Evolutionary conservation across 169 alveolate species (phyloP).

Genomic region (Plasmodium sp.): DNA sequence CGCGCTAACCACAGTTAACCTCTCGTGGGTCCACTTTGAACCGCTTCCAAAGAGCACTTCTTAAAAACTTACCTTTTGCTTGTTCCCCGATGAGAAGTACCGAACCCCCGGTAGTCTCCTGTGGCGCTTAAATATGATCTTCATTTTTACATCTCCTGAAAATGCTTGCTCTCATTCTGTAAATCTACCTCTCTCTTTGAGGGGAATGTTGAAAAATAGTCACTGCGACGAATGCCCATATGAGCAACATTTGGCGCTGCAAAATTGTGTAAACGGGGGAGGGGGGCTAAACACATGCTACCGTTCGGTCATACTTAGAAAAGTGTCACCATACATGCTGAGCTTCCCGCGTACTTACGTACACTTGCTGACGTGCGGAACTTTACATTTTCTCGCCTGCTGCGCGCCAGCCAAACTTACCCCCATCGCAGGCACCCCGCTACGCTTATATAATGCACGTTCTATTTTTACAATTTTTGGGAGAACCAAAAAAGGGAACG

Average conservation of each 20-base stretch:
- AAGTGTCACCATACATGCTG: neutral
- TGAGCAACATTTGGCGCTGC: neutral
- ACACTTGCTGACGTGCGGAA: neutral
- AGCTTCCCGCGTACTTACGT: neutral
- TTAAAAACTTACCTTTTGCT: conserved; percentile 25
- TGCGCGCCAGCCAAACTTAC: neutral
- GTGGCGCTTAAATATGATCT: conserved; percentile 4
- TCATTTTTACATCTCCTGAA: conserved; percentile 18
- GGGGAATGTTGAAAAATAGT: neutral
- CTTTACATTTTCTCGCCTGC: neutral
- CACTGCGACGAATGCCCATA: neutral
- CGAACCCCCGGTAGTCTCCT: conserved; percentile 19
- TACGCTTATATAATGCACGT: neutral
- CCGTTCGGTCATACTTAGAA: neutral
- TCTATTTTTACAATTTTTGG: neutral
- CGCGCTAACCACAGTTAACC: neutral
- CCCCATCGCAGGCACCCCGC: neutral
- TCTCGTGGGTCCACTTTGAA: neutral
- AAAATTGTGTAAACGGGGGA: neutral
- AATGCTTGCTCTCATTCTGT: conserved; percentile 1
- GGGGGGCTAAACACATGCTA: neutral
- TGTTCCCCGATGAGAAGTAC: conserved; percentile 11
- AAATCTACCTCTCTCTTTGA: neutral
- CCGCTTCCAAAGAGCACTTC: neutral
- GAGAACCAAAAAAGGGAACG: neutral